A percentile compares a stretch with the other conserved stretches of the same genome.
phyloP scores from a whole-genome alignment of 2,329 filamentous ascomycete species.

The Talaromyces funiculosus region DNA sequence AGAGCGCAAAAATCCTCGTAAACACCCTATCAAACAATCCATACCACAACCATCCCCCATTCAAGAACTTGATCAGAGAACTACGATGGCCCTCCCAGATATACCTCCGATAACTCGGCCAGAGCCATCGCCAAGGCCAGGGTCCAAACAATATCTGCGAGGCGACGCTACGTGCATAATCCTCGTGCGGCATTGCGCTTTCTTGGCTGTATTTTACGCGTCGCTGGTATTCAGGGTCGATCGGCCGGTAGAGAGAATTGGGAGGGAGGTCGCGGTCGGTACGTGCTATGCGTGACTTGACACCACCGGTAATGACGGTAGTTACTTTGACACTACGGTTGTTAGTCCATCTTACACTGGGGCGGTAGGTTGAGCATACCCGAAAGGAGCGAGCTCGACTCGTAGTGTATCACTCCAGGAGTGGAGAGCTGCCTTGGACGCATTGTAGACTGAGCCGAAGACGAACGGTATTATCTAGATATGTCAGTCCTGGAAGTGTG shows the following conservation, averaged over 20 bases:
- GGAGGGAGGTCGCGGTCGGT: slow-evolving; percentile 43
- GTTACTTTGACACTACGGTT: slow-evolving; percentile 45
- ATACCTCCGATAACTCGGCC: slow-evolving; percentile 39
- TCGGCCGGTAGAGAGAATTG: slow-evolving; percentile 48
- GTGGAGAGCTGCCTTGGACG: slow-evolving; percentile 56
- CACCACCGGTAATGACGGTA: slow-evolving; percentile 55
- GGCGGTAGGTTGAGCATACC: slow-evolving; percentile 23
- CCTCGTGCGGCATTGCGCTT: slow-evolving; percentile 46
- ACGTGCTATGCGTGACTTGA: slow-evolving; percentile 55
- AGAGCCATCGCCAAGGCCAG: slow-evolving; percentile 46
- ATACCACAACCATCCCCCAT: slow-evolving; percentile 43
- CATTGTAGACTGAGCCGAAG: slow-evolving; percentile 50
- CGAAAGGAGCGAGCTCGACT: slow-evolving; percentile 50
- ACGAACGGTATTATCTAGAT: slow-evolving; percentile 34
- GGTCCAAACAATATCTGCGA: slow-evolving; percentile 46
- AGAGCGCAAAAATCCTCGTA: slow-evolving; percentile 48
- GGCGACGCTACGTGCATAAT: slow-evolving; percentile 53
- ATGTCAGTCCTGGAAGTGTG: neutral
- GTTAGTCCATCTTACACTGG: neutral
- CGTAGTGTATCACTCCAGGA: slow-evolving; percentile 54
- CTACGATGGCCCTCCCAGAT: slow-evolving; percentile 48
- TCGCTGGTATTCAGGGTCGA: slow-evolving; percentile 47
- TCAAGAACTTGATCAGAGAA: slow-evolving; percentile 38
- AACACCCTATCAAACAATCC: slow-evolving; percentile 40
- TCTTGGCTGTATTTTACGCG: slow-evolving; percentile 52